Evolutionary conservation across 768 basidiomycete genomes (phyloP), one percentile per base, ranked within the genome.

Genomic region (Leucogyrophana mollusca): DNA sequence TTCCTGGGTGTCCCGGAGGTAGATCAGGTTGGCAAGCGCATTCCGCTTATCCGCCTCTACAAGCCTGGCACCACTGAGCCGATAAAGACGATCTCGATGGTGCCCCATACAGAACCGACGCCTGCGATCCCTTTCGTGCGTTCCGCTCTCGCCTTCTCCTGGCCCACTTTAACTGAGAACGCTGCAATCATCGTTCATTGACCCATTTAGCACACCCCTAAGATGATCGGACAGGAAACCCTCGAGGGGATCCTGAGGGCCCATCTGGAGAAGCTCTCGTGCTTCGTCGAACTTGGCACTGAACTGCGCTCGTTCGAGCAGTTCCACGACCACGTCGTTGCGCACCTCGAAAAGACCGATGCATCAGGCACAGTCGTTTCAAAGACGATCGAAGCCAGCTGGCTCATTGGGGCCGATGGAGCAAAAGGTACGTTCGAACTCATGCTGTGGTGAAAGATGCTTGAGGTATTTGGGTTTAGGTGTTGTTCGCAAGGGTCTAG

Each of bases 401-500:
- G 58, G 52, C 44, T 76, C 1, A 54, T 72, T 8, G 72, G 71
- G 3, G 56, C 66, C 0, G 73, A 74, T 52, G 73, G 71, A 4
- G 71, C 67, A 2, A 56, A 52, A 48, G 59, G 67, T 62, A 5
- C 32, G 55, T 22, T 11, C 41, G n/a, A n/a, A n/a, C n/a, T n/a
- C n/a, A n/a, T n/a, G 6, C 16, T 13, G 14, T 13, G 11, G 24
- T n/a, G n/a, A 6, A 10, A 43, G 0, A 22, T 14, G 20, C 14
- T 25, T 6, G 25, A 4, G 8, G 17, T 35, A n/a, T 4, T 16
- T 6, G 9, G 8, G 13, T 14, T 34, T 30, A 68, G 66, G 70
- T 25, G 38, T 57, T 3, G 62, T 63, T 4, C 56, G 73, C 10
- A 69, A 68, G 39, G 46, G 53, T 34, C 56, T 72, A 3, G 69